Evolutionary conservation across 331 rosid species (phyloP).

Genomic region (Malus hybrid): DNA sequence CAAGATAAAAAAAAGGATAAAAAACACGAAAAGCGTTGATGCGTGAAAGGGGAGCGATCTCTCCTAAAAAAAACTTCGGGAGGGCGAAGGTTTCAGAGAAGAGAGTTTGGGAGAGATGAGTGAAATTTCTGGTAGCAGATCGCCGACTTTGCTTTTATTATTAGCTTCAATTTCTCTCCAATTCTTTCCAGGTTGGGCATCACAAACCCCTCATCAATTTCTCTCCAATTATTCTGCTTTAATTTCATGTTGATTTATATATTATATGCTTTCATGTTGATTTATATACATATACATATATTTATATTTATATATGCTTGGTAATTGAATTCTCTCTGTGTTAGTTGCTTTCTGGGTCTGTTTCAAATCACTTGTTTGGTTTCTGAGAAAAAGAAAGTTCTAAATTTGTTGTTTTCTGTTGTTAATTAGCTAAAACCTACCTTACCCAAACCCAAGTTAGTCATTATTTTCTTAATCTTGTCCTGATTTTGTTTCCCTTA

Average conservation of each 20-base stretch:
- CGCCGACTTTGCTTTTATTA: conserved; percentile 15
- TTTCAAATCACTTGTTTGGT: not conserved
- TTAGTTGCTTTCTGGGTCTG: not conserved
- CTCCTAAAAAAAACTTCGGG: not conserved
- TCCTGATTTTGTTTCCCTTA: too few relatives aligned
- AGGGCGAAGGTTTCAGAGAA: not conserved
- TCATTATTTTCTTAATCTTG: not conserved
- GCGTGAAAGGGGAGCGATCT: not conserved
- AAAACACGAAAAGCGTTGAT: not conserved
- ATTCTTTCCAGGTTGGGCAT: conserved; percentile 41
- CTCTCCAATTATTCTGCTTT: not conserved
- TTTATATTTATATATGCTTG: too few relatives aligned
- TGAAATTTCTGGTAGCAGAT: conserved; percentile 23
- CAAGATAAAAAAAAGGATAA: not conserved
- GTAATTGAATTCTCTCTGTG: not conserved
- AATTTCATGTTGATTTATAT: not conserved
- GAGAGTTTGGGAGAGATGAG: conserved; percentile 21
- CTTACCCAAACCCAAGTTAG: not conserved
- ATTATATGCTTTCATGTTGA: not conserved
- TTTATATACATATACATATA: too few relatives aligned
- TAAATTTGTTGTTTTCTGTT: not conserved
- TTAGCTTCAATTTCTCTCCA: conserved; percentile 32
- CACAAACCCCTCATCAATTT: not conserved
- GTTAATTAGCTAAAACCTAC: not conserved
- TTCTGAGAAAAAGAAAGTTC: not conserved